Evolutionary conservation across 768 basidiomycete genomes (phyloP), one percentile per base, ranked within the genome.

Genomic region (Naganishia vaughanmartiniae): DNA sequence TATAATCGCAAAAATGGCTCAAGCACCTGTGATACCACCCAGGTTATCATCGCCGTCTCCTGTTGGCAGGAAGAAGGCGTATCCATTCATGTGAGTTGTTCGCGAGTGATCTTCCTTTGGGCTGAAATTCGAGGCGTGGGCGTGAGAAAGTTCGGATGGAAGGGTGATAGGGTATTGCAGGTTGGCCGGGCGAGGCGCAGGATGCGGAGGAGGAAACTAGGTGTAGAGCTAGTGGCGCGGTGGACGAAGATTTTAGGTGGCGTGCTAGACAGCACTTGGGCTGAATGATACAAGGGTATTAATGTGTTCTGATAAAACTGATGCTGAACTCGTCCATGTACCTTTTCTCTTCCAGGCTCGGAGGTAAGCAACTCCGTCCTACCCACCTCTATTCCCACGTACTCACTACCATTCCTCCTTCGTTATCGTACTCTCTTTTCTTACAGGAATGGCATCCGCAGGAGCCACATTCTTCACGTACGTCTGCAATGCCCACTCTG

Each of bases 81-180:
- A 72, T 45, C 71, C 71, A n/a, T 72, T 72, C 48, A 58, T 68
- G 71, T 72, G 63, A 72, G 70, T 56, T 28, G 48, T 17, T 30
- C 42, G 26, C n/a, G 24, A 11, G 2, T 28, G 15, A 21, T 12
- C 12, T 36, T 42, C 48, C 48, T 51, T 26, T 51, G 48, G 48
- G 48, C 48, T 51, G 24, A 51, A 24, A n/a, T 26, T n/a, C 24
- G 39, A 42, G 15, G 39, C 15, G 15, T 42, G 39, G 39, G n/a
- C n/a, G n/a, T n/a, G n/a, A n/a, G n/a, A 36, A 36, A 36, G 5
- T 5, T 36, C 36, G 36, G 36, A 12, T 36, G 12, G 5, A 12
- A 36, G 36, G 36, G 36, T 36, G 36, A 36, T 36, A 36, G 12
- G 36, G 42, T 11, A 3, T 42, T 55, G 24, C 12, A 6, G 28